Base-by-base conservation (phyloP, 371 early-diverging fungal species). In the Blakeslea trispora region DNA sequence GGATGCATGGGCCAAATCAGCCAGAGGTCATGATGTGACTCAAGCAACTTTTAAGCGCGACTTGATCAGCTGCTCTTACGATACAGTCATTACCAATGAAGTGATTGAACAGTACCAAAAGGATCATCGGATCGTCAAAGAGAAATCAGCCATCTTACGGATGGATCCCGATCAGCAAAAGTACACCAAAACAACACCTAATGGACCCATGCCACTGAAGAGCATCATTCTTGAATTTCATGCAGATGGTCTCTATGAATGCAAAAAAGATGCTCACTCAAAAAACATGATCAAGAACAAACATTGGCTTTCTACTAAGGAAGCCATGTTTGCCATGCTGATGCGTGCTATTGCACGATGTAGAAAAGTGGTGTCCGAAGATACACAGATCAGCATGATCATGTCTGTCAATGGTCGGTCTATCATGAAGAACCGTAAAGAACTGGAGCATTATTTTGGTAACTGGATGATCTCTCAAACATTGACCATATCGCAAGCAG, bases 391-490 rank as follows among this genome's bases (percentile, higher is more conserved):
- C 14, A 63, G 61, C 19, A 61, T 67, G 66, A 51, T 66, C 3
- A 42, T 66, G 40, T 61, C 66, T 7, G 61, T 74, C 10, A 74
- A 74, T 47, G 74, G 74, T 8, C 63, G 74, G 0, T 54, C 71
- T 0, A 70, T 54, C 24, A 70, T 68, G 66, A 62, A 50, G 19
- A 59, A 61, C 18, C 23, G 45, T 8, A 70, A 66, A 49, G 62
- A 64, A 1, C 63, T 74, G 48, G 66, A 71, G 15, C 53, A 58
- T 23, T 74, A 74, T 37, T 74, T 74, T 60, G 74, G 74, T 1
- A 74, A 74, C 45, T 74, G 71, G 71, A 74, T 70, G 68, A 42
- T 74, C 71, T 62, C 70, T 9, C 63, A 61, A 0, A 52, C 64
- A 0, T 45, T 74, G 2, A 44, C 61, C 0, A 60, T 49, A 3